A percentile compares a stretch with the other conserved stretches of the same genome.
phyloP scores from a whole-genome alignment of 106 monocot species.

The Acanthochlamys bracteata region DNA sequence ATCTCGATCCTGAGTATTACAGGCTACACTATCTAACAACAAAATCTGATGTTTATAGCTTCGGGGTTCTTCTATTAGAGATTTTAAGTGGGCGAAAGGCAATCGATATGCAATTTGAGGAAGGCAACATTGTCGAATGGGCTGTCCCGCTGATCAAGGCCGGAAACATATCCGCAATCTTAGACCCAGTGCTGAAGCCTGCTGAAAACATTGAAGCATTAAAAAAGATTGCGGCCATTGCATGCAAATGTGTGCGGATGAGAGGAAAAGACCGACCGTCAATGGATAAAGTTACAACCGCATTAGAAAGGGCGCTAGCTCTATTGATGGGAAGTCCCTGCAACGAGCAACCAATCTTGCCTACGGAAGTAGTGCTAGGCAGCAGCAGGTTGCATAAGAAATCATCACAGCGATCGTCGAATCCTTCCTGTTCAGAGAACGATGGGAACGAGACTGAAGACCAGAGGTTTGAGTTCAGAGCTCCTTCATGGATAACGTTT shows the following conservation, averaged over 20 bases:
- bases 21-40: conserved; percentile 95
- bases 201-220: conserved; percentile 63
- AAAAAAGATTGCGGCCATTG: conserved; percentile 57
- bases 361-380: conserved; percentile 89
- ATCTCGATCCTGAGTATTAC: conserved; percentile 97
- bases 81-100: conserved; percentile 91
- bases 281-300: conserved; percentile 95
- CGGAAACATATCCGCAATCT: conserved; percentile 37
- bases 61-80: conserved; percentile 89
- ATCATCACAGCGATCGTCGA: conserved; percentile 68
- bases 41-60: conserved; percentile 97
- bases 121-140: conserved; percentile 96
- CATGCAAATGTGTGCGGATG: conserved; percentile 92
- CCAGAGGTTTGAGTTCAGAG: conserved; percentile 63
- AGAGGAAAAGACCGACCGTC: conserved; percentile 90
- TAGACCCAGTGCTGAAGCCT: conserved; percentile 65
- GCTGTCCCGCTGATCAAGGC: conserved; percentile 83
- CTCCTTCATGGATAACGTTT: conserved; percentile 99
- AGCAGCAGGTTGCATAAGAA: conserved; percentile 91
- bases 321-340: conserved; percentile 86
- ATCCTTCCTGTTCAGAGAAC: conserved; percentile 58
- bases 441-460: conserved; percentile 51
- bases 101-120: conserved; percentile 89
- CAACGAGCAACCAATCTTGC: conserved; percentile 80
- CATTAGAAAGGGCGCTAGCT: conserved; percentile 70